A percentile compares a stretch with the other conserved stretches of the same genome.
Conservation (phyloP, 2,329 filamentous ascomycete genomes). For the Macrophomina tecta region DNA sequence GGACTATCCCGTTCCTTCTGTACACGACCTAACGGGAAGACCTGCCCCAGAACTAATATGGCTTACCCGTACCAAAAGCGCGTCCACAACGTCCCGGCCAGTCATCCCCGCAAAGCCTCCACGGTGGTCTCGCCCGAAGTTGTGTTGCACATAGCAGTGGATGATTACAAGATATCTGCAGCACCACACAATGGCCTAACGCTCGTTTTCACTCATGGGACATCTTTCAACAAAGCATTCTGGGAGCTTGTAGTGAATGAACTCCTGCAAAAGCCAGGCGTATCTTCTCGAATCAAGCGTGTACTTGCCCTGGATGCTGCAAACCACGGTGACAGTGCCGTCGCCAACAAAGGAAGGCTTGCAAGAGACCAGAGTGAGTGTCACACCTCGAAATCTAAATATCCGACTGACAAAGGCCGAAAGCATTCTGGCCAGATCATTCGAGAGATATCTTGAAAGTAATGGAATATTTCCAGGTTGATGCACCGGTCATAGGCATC, state of each 20-base stretch:
- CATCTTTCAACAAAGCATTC: not conserved
- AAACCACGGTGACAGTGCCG: not conserved
- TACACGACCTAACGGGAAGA: too few species aligned
- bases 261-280: not conserved
- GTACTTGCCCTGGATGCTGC: not conserved
- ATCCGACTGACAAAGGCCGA: not conserved
- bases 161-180: not conserved
- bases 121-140: not conserved
- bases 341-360: not conserved
- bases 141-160: not conserved
- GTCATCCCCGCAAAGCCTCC: not conserved
- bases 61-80: not conserved
- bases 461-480: not conserved
- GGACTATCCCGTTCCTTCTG: too few species aligned
- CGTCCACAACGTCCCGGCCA: not conserved
- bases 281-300: not conserved
- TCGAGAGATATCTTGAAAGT: not conserved
- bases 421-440: constrained; percentile 1
- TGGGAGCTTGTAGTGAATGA: not conserved
- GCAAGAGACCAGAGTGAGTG: not conserved
- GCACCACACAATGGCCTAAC: not conserved
- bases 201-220: not conserved
- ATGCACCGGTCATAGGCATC: not conserved
- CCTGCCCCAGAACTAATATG: not conserved
- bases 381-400: not conserved